Evolutionary conservation across 2,329 filamentous ascomycete species (phyloP).

Genomic region (Aspergillus unguis): DNA sequence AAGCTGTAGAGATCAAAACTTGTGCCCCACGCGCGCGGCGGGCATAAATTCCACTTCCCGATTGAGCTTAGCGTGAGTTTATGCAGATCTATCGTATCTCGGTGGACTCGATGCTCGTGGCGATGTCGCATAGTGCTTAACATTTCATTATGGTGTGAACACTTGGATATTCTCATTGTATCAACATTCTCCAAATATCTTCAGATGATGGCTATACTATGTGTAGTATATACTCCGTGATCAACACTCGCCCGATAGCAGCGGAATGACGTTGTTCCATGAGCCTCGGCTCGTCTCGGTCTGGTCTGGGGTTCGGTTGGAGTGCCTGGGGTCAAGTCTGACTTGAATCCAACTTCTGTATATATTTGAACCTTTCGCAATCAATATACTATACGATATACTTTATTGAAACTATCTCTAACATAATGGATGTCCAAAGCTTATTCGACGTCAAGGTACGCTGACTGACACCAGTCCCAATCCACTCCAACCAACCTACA

Average conservation of each 20-base stretch:
- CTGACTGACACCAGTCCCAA: background rate
- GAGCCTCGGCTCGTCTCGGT: constrained; percentile 26
- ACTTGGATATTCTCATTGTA: background rate
- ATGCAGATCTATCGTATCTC: background rate
- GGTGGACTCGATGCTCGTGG: background rate
- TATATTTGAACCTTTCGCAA: background rate
- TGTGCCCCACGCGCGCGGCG: background rate
- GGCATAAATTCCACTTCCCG: background rate
- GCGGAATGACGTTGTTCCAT: constrained; percentile 7
- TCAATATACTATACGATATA: background rate
- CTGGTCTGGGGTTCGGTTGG: constrained; percentile 16
- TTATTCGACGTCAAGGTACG: constrained; percentile 61
- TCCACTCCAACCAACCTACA: background rate
- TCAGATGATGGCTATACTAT: too few relatives aligned
- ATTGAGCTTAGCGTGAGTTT: background rate
- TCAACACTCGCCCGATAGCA: background rate
- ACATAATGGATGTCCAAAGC: constrained; percentile 52
- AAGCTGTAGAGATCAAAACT: constrained; percentile 8
- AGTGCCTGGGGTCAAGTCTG: too few relatives aligned
- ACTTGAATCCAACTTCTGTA: background rate
- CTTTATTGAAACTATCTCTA: background rate
- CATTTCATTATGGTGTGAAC: too few relatives aligned
- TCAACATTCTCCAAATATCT: background rate
- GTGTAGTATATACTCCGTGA: background rate
- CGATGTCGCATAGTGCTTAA: too few relatives aligned